Evolutionary conservation across 2,329 filamentous ascomycete genomes (phyloP).

Genomic region (Microsporum ferrugineum): DNA sequence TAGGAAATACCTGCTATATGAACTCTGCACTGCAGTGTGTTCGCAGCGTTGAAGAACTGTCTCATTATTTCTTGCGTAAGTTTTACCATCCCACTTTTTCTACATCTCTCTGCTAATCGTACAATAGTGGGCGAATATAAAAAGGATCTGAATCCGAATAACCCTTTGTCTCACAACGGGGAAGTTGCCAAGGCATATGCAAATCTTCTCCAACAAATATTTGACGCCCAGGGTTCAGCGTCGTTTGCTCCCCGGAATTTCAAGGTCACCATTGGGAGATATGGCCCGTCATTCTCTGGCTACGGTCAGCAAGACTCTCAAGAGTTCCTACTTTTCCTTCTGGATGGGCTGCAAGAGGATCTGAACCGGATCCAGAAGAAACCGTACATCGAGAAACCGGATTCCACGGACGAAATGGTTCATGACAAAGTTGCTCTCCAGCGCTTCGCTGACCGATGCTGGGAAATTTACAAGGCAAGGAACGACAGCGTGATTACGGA

Average conservation of each 20-base stretch:
- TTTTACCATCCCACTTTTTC: slow-evolving; percentile 12
- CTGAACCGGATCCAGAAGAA: slow-evolving; percentile 89
- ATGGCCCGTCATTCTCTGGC: slow-evolving; percentile 76
- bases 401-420: slow-evolving; percentile 94
- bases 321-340: slow-evolving; percentile 87
- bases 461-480: slow-evolving; percentile 80
- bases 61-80: slow-evolving; percentile 69
- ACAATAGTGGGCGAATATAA: slow-evolving; percentile 52
- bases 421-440: slow-evolving; percentile 67
- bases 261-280: slow-evolving; percentile 69
- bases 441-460: slow-evolving; percentile 75
- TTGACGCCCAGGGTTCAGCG: slow-evolving; percentile 53
- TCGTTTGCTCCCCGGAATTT: slow-evolving; percentile 70
- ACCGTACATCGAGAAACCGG: slow-evolving; percentile 93
- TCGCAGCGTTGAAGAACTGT: slow-evolving; percentile 83
- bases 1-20: slow-evolving; percentile 99
- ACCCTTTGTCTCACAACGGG: slow-evolving; percentile 75
- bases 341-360: slow-evolving; percentile 91
- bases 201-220: slow-evolving; percentile 64
- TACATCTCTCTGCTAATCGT: background rate
- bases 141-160: slow-evolving; percentile 70
- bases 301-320: slow-evolving; percentile 97
- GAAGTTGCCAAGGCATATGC: slow-evolving; percentile 78
- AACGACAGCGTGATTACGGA: slow-evolving; percentile 95
- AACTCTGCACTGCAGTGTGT: slow-evolving; percentile 94